Evolutionary conservation across 1,139 yeast species (phyloP).

Genomic region (Yamadazyma friedrichii): DNA sequence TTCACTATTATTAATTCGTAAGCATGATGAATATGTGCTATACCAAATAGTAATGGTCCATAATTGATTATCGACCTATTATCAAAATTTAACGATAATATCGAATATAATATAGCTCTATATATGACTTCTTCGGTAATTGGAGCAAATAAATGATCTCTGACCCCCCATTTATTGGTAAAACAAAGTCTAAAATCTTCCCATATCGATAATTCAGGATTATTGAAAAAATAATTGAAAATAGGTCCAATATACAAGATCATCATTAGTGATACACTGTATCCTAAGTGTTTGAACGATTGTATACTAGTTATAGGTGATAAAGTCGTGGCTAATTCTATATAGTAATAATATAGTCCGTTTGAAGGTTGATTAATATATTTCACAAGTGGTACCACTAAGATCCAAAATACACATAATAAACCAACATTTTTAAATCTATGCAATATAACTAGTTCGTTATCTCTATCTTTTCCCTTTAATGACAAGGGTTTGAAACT

Average conservation of each 20-base stretch:
- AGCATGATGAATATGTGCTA: constrained; percentile 92
- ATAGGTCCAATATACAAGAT: constrained; percentile 62
- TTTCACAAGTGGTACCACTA: background rate
- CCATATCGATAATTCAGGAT: constrained; percentile 4
- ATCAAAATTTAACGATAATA: constrained; percentile 25
- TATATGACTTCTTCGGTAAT: constrained; percentile 84
- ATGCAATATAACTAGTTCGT: constrained; percentile 38
- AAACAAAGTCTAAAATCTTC: constrained; percentile 24
- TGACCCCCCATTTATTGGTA: constrained; percentile 45
- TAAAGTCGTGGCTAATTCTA: constrained; percentile 9
- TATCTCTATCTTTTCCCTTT: constrained; percentile 39
- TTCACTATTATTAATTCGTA: constrained; percentile 36
- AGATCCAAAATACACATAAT: constrained; percentile 21
- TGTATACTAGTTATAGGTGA: constrained; percentile 10
- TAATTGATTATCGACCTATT: constrained; percentile 27
- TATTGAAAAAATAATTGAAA: constrained; percentile 30
- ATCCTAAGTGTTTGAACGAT: constrained; percentile 14
- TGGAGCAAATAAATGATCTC: constrained; percentile 80
- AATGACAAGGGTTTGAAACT: constrained; percentile 24
- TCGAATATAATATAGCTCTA: constrained; percentile 57
- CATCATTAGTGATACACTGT: constrained; percentile 30
- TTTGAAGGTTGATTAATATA: constrained; percentile 10
- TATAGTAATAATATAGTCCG: background rate
- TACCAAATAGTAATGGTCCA: constrained; percentile 76
- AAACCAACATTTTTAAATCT: constrained; percentile 35